Percentiles rank a stretch among this genome's conserved stretches.
Evolutionary conservation across 2,329 filamentous ascomycete species (phyloP).

Genomic region (Botrytis hyacinthi): DNA sequence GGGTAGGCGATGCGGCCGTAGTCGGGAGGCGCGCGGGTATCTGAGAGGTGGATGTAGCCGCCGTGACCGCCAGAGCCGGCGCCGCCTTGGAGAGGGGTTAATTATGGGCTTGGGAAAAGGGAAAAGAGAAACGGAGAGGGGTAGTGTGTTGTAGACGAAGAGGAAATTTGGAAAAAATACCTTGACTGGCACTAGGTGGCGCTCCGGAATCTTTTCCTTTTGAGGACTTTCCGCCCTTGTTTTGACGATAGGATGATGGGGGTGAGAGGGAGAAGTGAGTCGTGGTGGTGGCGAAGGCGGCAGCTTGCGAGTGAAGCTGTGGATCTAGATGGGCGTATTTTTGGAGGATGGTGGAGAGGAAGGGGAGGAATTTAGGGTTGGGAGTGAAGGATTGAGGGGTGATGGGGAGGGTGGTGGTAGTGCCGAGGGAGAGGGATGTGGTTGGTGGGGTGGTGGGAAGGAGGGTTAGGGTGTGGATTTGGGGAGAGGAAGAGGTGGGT

Average conservation of each 20-base stretch:
- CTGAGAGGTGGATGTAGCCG: slow-evolving; percentile 64
- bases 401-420: slow-evolving; percentile 52
- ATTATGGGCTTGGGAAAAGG: slow-evolving; percentile 24
- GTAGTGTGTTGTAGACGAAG: not conserved
- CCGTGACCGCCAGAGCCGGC: slow-evolving; percentile 58
- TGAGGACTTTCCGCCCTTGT: not conserved
- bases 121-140: too few relatives aligned
- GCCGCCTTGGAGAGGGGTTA: slow-evolving; percentile 45
- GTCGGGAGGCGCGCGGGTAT: slow-evolving; percentile 61
- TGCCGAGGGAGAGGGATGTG: slow-evolving; percentile 56
- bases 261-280: not conserved
- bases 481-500: slow-evolving; percentile 41
- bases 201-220: slow-evolving; percentile 8
- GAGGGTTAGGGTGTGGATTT: slow-evolving; percentile 56
- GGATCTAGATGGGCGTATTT: slow-evolving; percentile 57
- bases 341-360: slow-evolving; percentile 56
- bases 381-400: slow-evolving; percentile 53
- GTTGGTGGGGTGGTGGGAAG: slow-evolving; percentile 58
- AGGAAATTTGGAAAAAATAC: slow-evolving; percentile 41
- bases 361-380: slow-evolving; percentile 58
- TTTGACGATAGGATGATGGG: not conserved
- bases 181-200: slow-evolving; percentile 50
- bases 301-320: slow-evolving; percentile 54
- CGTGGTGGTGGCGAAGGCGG: slow-evolving; percentile 55
- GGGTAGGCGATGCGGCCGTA: slow-evolving; percentile 68